phyloP scores from a whole-genome alignment of 768 basidiomycete genomes.

The Boletus vinaceobasis region DNA sequence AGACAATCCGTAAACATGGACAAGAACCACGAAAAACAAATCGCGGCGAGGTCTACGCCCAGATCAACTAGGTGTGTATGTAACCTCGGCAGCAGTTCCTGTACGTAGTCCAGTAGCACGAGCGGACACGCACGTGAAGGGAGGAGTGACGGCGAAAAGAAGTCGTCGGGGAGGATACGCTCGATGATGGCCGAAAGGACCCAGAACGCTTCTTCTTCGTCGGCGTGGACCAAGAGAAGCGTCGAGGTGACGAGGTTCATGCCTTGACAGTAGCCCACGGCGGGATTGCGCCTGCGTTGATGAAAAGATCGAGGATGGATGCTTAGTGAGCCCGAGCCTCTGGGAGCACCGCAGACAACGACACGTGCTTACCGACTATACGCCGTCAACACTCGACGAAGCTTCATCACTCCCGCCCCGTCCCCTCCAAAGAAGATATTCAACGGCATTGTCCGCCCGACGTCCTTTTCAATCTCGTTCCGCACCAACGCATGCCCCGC shows the following conservation, averaged over 20 bases:
- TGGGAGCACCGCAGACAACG: neutral
- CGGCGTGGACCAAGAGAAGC: constrained; percentile 84
- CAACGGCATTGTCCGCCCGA: constrained; percentile 85
- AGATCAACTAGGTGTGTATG: constrained; percentile 72
- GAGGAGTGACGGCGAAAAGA: constrained; percentile 88
- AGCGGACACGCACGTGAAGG: constrained; percentile 93
- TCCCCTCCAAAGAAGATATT: constrained; percentile 98
- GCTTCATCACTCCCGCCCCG: constrained; percentile 89
- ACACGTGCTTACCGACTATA: constrained; percentile 73
- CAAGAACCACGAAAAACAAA: constrained; percentile 98
- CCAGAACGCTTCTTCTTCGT: constrained; percentile 99
- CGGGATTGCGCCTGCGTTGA: constrained; percentile 71
- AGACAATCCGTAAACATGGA: constrained; percentile 95
- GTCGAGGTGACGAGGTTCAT: constrained; percentile 97
- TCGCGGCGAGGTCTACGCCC: constrained; percentile 87
- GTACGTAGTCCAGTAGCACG: constrained; percentile 85
- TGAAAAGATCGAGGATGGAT: neutral
- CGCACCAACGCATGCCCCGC: constrained; percentile 48
- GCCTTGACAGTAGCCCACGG: constrained; percentile 92
- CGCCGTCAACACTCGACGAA: constrained; percentile 84
- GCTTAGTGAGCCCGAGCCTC: neutral
- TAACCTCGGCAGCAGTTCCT: constrained; percentile 71
- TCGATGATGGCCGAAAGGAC: constrained; percentile 87
- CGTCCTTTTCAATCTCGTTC: constrained; percentile 94
- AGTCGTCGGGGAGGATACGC: constrained; percentile 83